Conservation (phyloP, 306 rosid genomes). For the Prunus fruticosa region DNA sequence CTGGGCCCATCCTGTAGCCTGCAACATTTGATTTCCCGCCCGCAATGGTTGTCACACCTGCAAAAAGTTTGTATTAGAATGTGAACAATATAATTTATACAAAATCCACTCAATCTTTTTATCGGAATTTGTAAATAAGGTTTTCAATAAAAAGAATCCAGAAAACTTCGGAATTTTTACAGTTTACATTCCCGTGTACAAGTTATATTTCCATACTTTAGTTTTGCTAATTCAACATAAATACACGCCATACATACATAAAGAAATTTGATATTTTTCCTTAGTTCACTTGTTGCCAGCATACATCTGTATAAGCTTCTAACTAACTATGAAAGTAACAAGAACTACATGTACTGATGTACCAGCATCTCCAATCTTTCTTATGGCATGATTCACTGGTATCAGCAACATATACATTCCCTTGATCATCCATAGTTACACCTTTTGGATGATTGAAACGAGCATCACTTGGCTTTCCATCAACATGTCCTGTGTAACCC, state of each 20-base stretch:
- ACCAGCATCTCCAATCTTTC: constrained; percentile 96
- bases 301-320: constrained; percentile 15
- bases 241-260: neutral
- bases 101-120: constrained; percentile 14
- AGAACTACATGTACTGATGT: constrained; percentile 50
- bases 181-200: neutral
- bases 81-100: constrained; percentile 11
- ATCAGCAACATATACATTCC: constrained; percentile 97
- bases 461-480: constrained; percentile 93
- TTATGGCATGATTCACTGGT: constrained; percentile 82
- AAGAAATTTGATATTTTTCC: neutral
- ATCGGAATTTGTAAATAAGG: neutral
- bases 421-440: constrained; percentile 86
- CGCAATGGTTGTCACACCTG: constrained; percentile 97
- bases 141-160: neutral
- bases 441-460: constrained; percentile 97
- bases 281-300: constrained; percentile 2
- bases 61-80: constrained; percentile 18
- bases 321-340: constrained; percentile 26
- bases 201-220: constrained; percentile 9
- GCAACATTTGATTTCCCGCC: constrained; percentile 91
- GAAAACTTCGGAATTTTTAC: neutral
- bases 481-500: constrained; percentile 86
- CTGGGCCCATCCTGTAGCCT: constrained; percentile 99
- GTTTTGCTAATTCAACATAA: neutral